phyloP scores from a whole-genome alignment of 495 filamentous ascomycete species.

The Lineolata rhizophorae region DNA sequence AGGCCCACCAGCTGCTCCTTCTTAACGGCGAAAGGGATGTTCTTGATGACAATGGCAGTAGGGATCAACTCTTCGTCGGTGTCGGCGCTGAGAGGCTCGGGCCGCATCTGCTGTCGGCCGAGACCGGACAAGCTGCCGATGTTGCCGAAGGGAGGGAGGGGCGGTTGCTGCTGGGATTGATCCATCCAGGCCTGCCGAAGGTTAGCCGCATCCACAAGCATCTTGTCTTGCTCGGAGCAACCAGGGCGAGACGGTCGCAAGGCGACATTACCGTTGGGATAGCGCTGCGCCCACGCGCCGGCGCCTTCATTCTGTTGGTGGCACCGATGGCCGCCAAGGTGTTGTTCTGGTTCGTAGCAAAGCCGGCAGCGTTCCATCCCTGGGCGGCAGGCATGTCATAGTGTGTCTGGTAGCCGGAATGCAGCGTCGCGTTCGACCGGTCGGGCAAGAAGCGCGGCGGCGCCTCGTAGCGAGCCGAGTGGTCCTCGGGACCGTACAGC shows the following conservation, averaged over 20 bases:
- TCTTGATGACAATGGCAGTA: constrained; percentile 97
- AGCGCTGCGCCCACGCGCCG: too few species aligned
- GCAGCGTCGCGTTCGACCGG: constrained; percentile 10
- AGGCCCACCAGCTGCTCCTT: constrained; percentile 82
- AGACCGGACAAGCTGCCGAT: not conserved
- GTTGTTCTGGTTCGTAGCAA: not conserved
- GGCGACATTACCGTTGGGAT: too few species aligned
- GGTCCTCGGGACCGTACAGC: constrained; percentile 13
- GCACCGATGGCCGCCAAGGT: too few species aligned
- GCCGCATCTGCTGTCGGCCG: constrained; percentile 20
- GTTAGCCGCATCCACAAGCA: too few species aligned
- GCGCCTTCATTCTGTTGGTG: too few species aligned
- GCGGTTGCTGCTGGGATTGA: constrained; percentile 8
- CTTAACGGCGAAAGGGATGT: constrained; percentile 95
- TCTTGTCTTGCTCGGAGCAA: too few species aligned
- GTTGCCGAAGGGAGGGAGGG: constrained; percentile 7
- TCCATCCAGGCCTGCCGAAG: constrained; percentile 10
- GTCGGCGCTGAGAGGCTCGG: constrained; percentile 28
- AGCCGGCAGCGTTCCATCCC: not conserved
- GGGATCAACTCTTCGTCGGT: constrained; percentile 76
- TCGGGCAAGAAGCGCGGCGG: constrained; percentile 11
- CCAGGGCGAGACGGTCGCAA: too few species aligned
- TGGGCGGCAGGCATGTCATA: too few species aligned
- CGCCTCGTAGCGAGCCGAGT: constrained; percentile 6
- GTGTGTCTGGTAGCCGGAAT: constrained; percentile 9